Conservation (phyloP, 495 filamentous ascomycete species). For the Aspergillus sparsus region DNA sequence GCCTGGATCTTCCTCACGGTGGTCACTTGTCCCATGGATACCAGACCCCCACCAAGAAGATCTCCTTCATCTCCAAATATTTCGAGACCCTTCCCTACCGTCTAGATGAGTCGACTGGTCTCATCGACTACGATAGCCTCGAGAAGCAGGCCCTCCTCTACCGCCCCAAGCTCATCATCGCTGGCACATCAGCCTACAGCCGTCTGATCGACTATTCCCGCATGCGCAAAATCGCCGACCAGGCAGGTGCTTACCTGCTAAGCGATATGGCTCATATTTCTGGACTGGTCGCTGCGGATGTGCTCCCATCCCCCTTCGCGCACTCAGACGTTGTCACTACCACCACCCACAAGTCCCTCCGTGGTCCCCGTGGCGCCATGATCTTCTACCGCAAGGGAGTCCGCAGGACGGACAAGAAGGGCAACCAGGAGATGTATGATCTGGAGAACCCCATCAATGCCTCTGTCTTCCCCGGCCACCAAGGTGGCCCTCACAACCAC, state of each 20-base stretch:
- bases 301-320: slow-evolving; percentile 84
- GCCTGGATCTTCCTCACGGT: slow-evolving; percentile 92
- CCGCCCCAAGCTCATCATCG: slow-evolving; percentile 93
- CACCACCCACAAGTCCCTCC: slow-evolving; percentile 96
- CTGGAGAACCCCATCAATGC: slow-evolving; percentile 92
- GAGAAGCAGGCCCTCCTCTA: slow-evolving; percentile 83
- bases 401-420: slow-evolving; percentile 82
- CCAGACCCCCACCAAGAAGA: slow-evolving; percentile 97
- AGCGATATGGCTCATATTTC: slow-evolving; percentile 99
- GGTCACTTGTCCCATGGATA: slow-evolving; percentile 98
- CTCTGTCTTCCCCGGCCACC: slow-evolving; percentile 98
- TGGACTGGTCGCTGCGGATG: slow-evolving; percentile 86
- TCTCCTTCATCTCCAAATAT: slow-evolving; percentile 96
- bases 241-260: slow-evolving; percentile 88
- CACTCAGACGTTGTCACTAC: slow-evolving; percentile 95
- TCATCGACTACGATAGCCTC: slow-evolving; percentile 91
- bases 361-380: slow-evolving; percentile 93
- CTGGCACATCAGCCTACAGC: slow-evolving; percentile 92
- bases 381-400: slow-evolving; percentile 97
- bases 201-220: slow-evolving; percentile 88
- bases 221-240: slow-evolving; percentile 84
- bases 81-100: slow-evolving; percentile 97
- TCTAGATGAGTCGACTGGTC: slow-evolving; percentile 82
- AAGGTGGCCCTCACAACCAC: slow-evolving; percentile 98
- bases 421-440: slow-evolving; percentile 81